A percentile compares a stretch with the other conserved stretches of the same genome.
Conservation (phyloP, 495 filamentous ascomycete genomes). For the Patellaria atrata region DNA sequence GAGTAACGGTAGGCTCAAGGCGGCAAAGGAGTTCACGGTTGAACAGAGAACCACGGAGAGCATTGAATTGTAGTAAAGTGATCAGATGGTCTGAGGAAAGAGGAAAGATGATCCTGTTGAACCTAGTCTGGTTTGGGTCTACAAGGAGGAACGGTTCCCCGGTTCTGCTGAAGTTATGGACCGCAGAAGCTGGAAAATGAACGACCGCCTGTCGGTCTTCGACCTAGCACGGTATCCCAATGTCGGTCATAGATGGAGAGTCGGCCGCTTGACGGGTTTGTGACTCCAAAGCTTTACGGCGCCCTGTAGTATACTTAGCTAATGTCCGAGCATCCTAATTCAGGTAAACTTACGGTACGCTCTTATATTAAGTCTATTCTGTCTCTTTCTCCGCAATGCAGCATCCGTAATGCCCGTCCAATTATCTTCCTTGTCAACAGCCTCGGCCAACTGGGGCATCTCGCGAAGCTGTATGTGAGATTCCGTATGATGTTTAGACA, state of each 20-base stretch:
- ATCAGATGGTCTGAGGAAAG: slow-evolving; percentile 32
- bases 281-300: no score
- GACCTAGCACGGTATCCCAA: no score
- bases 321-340: slow-evolving; percentile 30
- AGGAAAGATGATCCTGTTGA: slow-evolving; percentile 26
- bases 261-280: no score
- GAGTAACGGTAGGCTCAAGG: no score
- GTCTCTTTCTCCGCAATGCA: slow-evolving; percentile 23
- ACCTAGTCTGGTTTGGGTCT: no score
- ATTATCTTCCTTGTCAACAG: slow-evolving; percentile 27
- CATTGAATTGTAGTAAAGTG: slow-evolving; percentile 32
- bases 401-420: slow-evolving; percentile 32
- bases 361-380: slow-evolving; percentile 32
- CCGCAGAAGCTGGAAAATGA: no score
- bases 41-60: slow-evolving; percentile 27
- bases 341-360: slow-evolving; percentile 32
- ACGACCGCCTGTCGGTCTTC: no score
- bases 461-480: background rate
- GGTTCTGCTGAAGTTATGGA: no score
- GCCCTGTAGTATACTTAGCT: no score
- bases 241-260: no score
- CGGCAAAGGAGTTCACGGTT: slow-evolving; percentile 29
- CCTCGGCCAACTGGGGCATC: slow-evolving; percentile 15
- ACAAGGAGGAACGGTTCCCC: no score
- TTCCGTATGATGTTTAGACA: slow-evolving; percentile 17